Base-by-base conservation (phyloP, 2,329 filamentous ascomycete species). In the Fusarium buxicola region DNA sequence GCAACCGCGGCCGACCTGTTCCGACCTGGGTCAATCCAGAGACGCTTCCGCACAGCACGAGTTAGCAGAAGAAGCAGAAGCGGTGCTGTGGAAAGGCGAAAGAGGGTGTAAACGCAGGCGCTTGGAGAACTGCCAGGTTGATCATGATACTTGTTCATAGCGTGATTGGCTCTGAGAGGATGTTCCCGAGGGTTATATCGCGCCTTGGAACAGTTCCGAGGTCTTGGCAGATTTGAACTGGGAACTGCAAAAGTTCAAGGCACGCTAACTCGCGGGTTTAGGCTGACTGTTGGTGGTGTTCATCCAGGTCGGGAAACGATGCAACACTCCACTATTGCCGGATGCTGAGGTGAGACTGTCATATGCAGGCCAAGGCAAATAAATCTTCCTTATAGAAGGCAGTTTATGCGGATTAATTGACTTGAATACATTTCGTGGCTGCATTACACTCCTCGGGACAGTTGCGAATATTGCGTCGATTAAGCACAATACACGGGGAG, bases 261-360 rank as follows among this genome's bases (percentile, higher is more conserved):
- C 54, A 46, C 21, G 39, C 25, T 24, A 48, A 10, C 25, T 31
- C 27, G 40, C 27, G 7, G 12, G 25, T 18, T 43, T 4, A 43
- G 40, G 9, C 30, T 49, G 88, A 6, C 21, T 4, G 21, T 21
- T 21, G 21, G 21, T 21, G 21, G 21, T 21, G 6, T 21, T 21
- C n/a, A n/a, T n/a, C n/a, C n/a, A n/a, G n/a, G n/a, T n/a, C n/a
- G n/a, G n/a, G n/a, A n/a, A n/a, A n/a, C n/a, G n/a, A n/a, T n/a
- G n/a, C n/a, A n/a, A n/a, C n/a, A n/a, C n/a, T n/a, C n/a, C n/a
- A n/a, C n/a, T n/a, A n/a, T n/a, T n/a, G n/a, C n/a, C n/a, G n/a
- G n/a, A n/a, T n/a, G n/a, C n/a, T n/a, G n/a, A n/a, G n/a, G n/a
- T n/a, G n/a, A n/a, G n/a, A n/a, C n/a, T n/a, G n/a, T n/a, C n/a